phyloP scores from a whole-genome alignment of 2,329 filamentous ascomycete genomes.

The Aspergillus niger region DNA sequence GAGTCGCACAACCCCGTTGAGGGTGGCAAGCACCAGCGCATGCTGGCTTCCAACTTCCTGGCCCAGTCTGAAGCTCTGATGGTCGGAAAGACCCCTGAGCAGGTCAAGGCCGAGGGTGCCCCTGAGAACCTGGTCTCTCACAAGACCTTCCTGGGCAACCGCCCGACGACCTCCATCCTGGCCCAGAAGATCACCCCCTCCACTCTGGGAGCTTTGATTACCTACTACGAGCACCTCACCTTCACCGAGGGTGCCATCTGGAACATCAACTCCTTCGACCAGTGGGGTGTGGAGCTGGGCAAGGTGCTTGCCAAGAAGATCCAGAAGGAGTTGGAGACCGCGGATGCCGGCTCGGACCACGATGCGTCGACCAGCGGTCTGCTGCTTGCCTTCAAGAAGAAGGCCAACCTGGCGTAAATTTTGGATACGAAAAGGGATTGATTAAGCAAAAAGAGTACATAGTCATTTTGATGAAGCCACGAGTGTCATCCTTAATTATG shows the following conservation, averaged over 20 bases:
- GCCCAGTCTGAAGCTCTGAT: slow-evolving; percentile 54
- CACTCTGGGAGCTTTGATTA: slow-evolving; percentile 90
- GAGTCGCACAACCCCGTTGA: slow-evolving; percentile 96
- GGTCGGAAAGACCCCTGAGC: slow-evolving; percentile 55
- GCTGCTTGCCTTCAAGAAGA: slow-evolving; percentile 90
- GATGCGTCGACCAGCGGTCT: slow-evolving; percentile 86
- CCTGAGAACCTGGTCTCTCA: slow-evolving; percentile 72
- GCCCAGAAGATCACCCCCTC: slow-evolving; percentile 91
- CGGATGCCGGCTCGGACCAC: slow-evolving; percentile 71
- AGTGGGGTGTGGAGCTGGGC: slow-evolving; percentile 98
- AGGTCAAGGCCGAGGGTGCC: slow-evolving; percentile 52
- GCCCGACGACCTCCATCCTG: slow-evolving; percentile 92
- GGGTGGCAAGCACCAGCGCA: slow-evolving; percentile 85
- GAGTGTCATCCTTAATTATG: slow-evolving; percentile 19
- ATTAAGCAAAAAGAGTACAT: slow-evolving; percentile 14
- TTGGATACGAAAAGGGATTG: neutral
- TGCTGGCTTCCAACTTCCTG: slow-evolving; percentile 56
- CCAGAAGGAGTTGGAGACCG: slow-evolving; percentile 75
- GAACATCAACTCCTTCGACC: slow-evolving; percentile 99
- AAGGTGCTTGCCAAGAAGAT: slow-evolving; percentile 96
- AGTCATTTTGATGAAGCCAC: slow-evolving; percentile 24
- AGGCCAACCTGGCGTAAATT: slow-evolving; percentile 51
- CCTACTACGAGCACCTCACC: slow-evolving; percentile 98
- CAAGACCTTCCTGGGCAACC: slow-evolving; percentile 98
- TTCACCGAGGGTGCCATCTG: slow-evolving; percentile 97